These are phyloP conservation scores for Ascochyta lentis DNA, from an alignment of 2,329 filamentous ascomycete genomes.

Conservation along the genomic window DNA sequence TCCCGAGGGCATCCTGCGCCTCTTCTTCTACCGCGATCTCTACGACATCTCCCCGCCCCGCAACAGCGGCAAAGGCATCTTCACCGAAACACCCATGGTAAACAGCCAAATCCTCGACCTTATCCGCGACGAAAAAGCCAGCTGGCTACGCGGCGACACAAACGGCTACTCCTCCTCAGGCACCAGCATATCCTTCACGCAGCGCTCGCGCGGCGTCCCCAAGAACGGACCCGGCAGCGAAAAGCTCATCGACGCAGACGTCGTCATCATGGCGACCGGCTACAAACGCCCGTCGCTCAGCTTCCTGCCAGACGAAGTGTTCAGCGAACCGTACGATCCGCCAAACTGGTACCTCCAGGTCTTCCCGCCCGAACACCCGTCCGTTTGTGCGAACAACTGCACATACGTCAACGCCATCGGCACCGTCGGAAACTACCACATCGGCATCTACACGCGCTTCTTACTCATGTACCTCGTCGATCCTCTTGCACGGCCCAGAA, in stretches of 20 bases:
- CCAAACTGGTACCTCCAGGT: slow-evolving; percentile 91
- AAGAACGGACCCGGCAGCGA: slow-evolving; percentile 75
- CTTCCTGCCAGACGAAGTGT: slow-evolving; percentile 77
- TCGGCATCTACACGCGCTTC: slow-evolving; percentile 86
- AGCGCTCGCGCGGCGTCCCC: slow-evolving; percentile 73
- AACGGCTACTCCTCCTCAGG: slow-evolving; percentile 68
- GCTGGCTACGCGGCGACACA: slow-evolving; percentile 85
- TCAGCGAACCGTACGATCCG: slow-evolving; percentile 74
- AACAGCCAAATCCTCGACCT: slow-evolving; percentile 81
- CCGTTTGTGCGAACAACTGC: slow-evolving; percentile 81
- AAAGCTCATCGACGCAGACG: slow-evolving; percentile 72
- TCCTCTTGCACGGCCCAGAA: slow-evolving; percentile 73
- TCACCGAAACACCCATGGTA: slow-evolving; percentile 85
- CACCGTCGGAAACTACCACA: slow-evolving; percentile 85
- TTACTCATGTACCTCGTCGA: slow-evolving; percentile 86
- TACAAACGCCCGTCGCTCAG: slow-evolving; percentile 75
- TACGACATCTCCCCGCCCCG: slow-evolving; percentile 71
- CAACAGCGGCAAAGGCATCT: slow-evolving; percentile 69
- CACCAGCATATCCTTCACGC: slow-evolving; percentile 72
- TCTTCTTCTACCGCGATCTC: slow-evolving; percentile 84
- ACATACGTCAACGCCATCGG: slow-evolving; percentile 83
- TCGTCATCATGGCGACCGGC: slow-evolving; percentile 84
- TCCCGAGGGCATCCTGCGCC: slow-evolving; percentile 75
- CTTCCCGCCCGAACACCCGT: slow-evolving; percentile 77
- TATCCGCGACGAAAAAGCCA: slow-evolving; percentile 72